Evolutionary conservation across 192 early-diverging fungal genomes (phyloP).

Genomic region (Coemansia sp.): DNA sequence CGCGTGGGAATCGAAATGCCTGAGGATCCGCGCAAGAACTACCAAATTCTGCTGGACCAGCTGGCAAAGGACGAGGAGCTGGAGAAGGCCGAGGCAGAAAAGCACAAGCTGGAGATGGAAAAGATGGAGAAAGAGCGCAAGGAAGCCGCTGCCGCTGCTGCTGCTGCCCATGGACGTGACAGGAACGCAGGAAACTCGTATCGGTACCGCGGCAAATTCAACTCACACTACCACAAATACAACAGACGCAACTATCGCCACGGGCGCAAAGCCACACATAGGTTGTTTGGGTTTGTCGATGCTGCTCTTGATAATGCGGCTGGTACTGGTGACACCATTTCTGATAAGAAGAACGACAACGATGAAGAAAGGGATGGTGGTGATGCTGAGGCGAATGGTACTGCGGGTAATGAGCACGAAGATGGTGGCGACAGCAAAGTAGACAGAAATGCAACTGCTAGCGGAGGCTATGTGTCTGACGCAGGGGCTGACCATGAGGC

Average conservation of each 20-base stretch:
- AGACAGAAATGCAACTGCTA: background rate
- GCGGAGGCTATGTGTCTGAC: background rate
- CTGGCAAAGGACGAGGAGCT: conserved; percentile 44
- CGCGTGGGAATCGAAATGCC: conserved; percentile 34
- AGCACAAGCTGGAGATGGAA: conserved; percentile 32
- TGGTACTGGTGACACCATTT: background rate
- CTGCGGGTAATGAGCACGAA: background rate
- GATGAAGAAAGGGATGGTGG: no score
- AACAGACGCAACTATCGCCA: conserved; percentile 11
- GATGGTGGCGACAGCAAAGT: background rate
- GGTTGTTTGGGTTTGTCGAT: conserved; percentile 51
- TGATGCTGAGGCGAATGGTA: background rate
- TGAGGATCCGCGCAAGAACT: conserved; percentile 44
- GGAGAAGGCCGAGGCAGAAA: conserved; percentile 39
- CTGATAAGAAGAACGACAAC: background rate
- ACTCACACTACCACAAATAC: conserved; percentile 11
- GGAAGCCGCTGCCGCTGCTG: conserved; percentile 28
- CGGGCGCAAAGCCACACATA: conserved; percentile 13
- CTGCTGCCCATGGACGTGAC: conserved; percentile 14
- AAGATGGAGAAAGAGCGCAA: conserved; percentile 47
- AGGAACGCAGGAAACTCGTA: conserved; percentile 4
- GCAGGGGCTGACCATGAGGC: conserved; percentile 11
- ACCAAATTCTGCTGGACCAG: conserved; percentile 39
- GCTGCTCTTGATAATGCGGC: background rate
- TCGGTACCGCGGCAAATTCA: conserved; percentile 25